Percentiles rank a stretch among this genome's conserved stretches.
phyloP scores from a whole-genome alignment of 202 grass and related monocot species.

The Schoenoplectus tabernaemontani region DNA sequence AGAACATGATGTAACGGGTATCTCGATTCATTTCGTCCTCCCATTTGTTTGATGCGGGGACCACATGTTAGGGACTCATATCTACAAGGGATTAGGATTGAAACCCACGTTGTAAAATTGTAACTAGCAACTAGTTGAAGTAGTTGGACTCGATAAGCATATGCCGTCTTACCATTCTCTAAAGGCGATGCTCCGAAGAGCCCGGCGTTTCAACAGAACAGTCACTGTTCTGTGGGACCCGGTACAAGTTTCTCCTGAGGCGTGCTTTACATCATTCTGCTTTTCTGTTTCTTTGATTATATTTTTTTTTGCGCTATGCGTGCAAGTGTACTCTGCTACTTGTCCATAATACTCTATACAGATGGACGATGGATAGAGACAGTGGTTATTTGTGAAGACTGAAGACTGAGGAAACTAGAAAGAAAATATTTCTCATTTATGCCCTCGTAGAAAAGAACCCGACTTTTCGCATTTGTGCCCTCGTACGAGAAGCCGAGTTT shows the following conservation, averaged over 20 bases:
- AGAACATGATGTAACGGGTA: too few relatives aligned
- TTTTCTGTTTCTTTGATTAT: background rate
- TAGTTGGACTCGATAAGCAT: conserved; percentile 22
- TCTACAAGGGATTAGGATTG: too few relatives aligned
- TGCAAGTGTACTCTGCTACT: background rate
- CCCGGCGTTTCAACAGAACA: background rate
- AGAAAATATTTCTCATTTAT: background rate
- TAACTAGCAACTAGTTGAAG: background rate
- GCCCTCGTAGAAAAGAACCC: background rate
- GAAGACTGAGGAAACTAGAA: background rate
- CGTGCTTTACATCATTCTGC: background rate
- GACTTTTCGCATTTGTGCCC: background rate
- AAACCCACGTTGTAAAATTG: background rate
- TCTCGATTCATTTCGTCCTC: too few relatives aligned
- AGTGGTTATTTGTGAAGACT: background rate
- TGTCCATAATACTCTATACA: background rate
- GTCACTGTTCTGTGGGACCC: background rate
- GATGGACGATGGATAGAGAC: background rate
- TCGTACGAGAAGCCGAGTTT: background rate
- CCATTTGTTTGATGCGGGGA: too few relatives aligned
- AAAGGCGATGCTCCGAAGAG: background rate
- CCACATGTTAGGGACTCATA: too few relatives aligned
- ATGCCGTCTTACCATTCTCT: background rate
- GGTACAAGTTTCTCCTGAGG: background rate
- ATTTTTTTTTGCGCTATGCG: background rate